Conservation (phyloP, 2,329 filamentous ascomycete species). For the Fusarium floridanum region DNA sequence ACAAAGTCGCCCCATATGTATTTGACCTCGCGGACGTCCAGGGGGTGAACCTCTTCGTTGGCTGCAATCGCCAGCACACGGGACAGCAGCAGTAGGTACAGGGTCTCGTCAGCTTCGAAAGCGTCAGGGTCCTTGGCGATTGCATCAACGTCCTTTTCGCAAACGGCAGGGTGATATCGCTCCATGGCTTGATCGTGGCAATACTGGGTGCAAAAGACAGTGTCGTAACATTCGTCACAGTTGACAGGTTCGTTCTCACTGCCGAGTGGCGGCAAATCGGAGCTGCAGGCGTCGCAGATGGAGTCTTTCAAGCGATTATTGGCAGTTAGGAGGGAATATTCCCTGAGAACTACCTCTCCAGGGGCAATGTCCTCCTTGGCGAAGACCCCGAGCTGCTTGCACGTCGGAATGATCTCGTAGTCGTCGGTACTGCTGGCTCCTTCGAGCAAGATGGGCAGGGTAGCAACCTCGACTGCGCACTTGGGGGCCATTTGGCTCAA, state of each 20-base stretch:
- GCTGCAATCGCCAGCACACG: conserved; percentile 73
- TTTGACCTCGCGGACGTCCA: conserved; percentile 74
- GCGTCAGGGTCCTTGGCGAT: conserved; percentile 74
- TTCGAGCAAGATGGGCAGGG: conserved; percentile 78
- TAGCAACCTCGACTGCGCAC: conserved; percentile 81
- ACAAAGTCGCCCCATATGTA: conserved; percentile 80
- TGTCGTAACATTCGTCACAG: conserved; percentile 74
- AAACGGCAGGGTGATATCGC: conserved; percentile 74
- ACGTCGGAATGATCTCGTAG: conserved; percentile 67
- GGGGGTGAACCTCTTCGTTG: conserved; percentile 71
- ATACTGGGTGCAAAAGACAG: conserved; percentile 73
- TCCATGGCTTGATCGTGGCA: conserved; percentile 70
- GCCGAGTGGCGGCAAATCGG: conserved; percentile 73
- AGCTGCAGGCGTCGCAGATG: conserved; percentile 90
- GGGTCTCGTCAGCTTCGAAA: conserved; percentile 69
- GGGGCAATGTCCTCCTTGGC: conserved; percentile 84
- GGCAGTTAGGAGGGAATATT: conserved; percentile 88
- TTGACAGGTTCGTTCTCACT: conserved; percentile 61
- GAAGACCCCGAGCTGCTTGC: conserved; percentile 89
- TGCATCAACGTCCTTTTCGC: conserved; percentile 74
- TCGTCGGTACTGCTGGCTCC: conserved; percentile 63
- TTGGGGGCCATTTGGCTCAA: conserved; percentile 80
- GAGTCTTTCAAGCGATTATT: conserved; percentile 89
- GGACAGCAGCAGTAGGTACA: conserved; percentile 73
- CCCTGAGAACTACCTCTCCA: conserved; percentile 81